Base-by-base conservation (phyloP, 805 yeast genomes). In the Myxozyma vanderwaltii region DNA sequence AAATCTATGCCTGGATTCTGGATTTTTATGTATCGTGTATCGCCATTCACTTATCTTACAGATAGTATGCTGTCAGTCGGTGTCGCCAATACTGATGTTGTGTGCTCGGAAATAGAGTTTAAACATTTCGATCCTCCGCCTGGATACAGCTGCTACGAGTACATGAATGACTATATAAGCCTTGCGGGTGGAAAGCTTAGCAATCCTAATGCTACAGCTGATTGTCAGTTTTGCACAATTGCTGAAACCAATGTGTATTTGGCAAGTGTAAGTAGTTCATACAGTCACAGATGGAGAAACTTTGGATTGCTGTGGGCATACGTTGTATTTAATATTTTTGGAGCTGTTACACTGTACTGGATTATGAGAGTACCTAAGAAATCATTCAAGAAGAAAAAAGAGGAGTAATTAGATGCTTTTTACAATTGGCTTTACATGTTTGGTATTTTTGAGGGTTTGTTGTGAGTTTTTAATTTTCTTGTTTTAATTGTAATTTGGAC, bases 11-110 rank as follows among this genome's bases (percentile, higher is more conserved):
- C 95, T 7, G 84, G 88, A 0, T 89, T 89, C 76, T 89, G 95
- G 95, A 82, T 81, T 46, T 89, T 86, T 71, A 86, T 89, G 91
- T 85, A 88, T 81, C 81, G 86, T 65, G 79, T 78, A 17, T 85
- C 89, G 27, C 94, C 79, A 7, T 80, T 81, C 73, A 86, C 92
- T 1, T 89, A 89, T 69, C 81, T 86, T 71, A 76, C 88, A 58
- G 83, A 82, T 29, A 10, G 6, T 29, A 10, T 10, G 63, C 77
- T 82, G 53, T 76, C 86, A 61, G 74, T 84, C 47, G 76, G 74
- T 24, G 73, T n/a, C n/a, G n/a, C n/a, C n/a, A 70, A 29, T 39
- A 75, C 81, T 61, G 70, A 72, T 35, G 85, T 88, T 10, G 67
- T 59, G 10, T 86, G 91, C 71, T 61, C 73, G 5, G 61, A 56